Evolutionary conservation across 805 yeast species (phyloP), one percentile per base, ranked within the genome.

Genomic region (Babjeviella inositovora): DNA sequence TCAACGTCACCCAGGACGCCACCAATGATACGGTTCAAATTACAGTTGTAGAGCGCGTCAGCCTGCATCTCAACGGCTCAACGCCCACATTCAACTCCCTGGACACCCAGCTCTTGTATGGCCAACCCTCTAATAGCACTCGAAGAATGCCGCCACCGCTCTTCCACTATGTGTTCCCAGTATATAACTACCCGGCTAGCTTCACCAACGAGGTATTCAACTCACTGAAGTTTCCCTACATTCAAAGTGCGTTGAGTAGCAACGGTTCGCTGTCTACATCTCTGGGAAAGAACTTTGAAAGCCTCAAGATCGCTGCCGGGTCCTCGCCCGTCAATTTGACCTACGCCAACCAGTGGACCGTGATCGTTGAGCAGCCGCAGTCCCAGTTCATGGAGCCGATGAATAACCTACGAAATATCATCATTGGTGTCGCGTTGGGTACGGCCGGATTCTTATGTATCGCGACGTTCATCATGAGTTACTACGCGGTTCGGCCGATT

Each of bases 401-500:
- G 5, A 48, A 57, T 12, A 62, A 59, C 31, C 47, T 84, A 19
- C 60, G 72, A 2, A 66, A 67, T 32, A 74, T 84, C 23, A 73
- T 80, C 28, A 60, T 72, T 21, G 92, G 90, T 5, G 73, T 79
- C 2, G 81, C 79, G 13, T 52, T 84, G 18, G 92, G 79, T 2
- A 67, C 77, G 11, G 90, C 90, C 4, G 79, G 54, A 1, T 62
- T 75, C 31, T 68, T 81, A 56, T 69, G 79, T 32, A 29, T 79
- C 2, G 41, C 79, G n/a, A 80, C 94, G 1, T 64, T 82, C 41
- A 85, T 90, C 5, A 45, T 84, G 25, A 82, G 93, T 0, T 82
- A 79, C 28, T 76, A 71, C 56, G 82, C 85, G 17, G 85, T 82
- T 5, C 49, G 77, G 32, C 95, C 96, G 0, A 81, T 84, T 28